Base-by-base conservation (phyloP, 805 yeast genomes). In the Yueomyces sinensis region DNA sequence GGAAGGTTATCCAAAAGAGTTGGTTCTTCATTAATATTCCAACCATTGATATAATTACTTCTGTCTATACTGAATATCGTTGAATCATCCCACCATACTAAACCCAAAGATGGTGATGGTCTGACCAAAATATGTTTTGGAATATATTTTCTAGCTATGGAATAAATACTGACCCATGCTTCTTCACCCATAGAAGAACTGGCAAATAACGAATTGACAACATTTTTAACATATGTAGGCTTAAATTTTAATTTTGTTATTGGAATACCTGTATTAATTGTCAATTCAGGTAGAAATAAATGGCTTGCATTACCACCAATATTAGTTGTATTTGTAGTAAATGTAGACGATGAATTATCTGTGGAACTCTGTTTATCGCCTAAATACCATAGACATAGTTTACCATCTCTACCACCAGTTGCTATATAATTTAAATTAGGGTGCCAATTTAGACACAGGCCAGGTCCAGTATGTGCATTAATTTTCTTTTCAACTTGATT, bases 391-490 rank as follows among this genome's bases (percentile, higher is more conserved):
- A 54, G 37, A 28, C 54, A 52, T 25, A 56, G 49, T 38, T 55
- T 54, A 35, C 80, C 78, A 56, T 91, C 98, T 46, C 96, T 67
- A 6, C 98, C 98, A 13, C 96, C 96, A 16, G 95, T 82, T 4
- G 78, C 76, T 16, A 91, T 70, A 46, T 77, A 82, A 41, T 87
- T 94, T 27, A 67, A 53, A 27, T 74, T 76, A 0, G 93, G 94
- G 50, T 87, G 95, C 76, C 94, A 86, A 46, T 83, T 86, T 4
- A 91, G 56, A 4, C 93, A 73, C 14, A 87, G 61, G 0, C 94
- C 97, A 2, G 95, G 94, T 0, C 94, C 94, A 2, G 84, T 72
- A 52, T 89, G 97, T 3, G 95, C 93, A 46, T 79, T 82, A 52
- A 91, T 68, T 39, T 77, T 74, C 34, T 76, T 63, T 46, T 89